phyloP scores from a whole-genome alignment of 306 rosid species.

The Castanospermum australe region DNA sequence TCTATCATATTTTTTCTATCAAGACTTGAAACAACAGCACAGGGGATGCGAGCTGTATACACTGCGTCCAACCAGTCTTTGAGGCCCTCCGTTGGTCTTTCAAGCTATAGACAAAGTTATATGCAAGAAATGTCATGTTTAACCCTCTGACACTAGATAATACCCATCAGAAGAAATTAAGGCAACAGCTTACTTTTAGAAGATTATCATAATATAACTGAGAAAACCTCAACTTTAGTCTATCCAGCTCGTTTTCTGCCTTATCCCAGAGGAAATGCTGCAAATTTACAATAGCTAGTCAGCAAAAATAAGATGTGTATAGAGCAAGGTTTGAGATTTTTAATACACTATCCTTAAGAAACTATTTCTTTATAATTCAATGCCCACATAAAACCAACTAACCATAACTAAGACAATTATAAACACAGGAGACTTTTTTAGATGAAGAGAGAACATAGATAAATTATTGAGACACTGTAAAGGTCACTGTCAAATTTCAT shows the following conservation, averaged over 20 bases:
- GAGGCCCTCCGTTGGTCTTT: constrained; percentile 77
- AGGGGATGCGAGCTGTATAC: constrained; percentile 83
- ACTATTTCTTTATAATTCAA: constrained; percentile 1
- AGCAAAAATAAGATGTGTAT: constrained; percentile 14
- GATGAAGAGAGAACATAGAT: neutral
- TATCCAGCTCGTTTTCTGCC: constrained; percentile 58
- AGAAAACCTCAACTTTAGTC: constrained; percentile 76
- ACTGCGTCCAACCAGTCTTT: constrained; percentile 96
- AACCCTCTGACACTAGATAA: constrained; percentile 1
- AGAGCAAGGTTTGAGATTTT: neutral
- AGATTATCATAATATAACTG: constrained; percentile 77
- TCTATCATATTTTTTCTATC: constrained; percentile 79
- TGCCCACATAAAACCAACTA: neutral
- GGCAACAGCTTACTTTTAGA: constrained; percentile 58
- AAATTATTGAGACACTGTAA: neutral
- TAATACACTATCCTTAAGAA: constrained; percentile 11
- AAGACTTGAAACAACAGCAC: constrained; percentile 94
- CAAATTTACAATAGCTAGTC: constrained; percentile 32
- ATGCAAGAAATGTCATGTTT: constrained; percentile 1
- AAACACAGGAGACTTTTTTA: too few relatives aligned
- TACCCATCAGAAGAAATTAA: constrained; percentile 8
- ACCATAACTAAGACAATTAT: neutral
- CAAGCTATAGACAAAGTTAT: constrained; percentile 52
- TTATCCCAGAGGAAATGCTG: constrained; percentile 70
- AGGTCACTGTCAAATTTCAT: neutral